Evolutionary conservation across 805 yeast genomes (phyloP).

Genomic region (Pachysolen tannophilus): DNA sequence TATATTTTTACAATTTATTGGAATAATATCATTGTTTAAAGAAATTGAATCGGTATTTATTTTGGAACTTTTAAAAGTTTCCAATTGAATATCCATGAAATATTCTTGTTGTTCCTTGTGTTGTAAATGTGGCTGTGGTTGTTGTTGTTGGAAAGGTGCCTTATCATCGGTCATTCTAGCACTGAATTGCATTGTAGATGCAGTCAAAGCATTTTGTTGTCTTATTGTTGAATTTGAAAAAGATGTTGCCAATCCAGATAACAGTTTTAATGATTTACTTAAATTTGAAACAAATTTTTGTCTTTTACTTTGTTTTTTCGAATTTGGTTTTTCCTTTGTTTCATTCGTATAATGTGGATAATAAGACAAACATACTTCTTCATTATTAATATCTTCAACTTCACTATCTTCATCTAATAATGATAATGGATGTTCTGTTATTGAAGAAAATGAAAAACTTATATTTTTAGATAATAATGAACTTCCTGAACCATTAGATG

Average conservation of each 20-base stretch:
- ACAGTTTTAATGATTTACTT: slow-evolving; percentile 2
- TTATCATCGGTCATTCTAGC: slow-evolving; percentile 9
- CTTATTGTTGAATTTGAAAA: slow-evolving; percentile 1
- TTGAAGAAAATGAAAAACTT: neutral
- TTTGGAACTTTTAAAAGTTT: neutral
- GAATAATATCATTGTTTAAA: neutral
- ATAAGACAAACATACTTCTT: neutral
- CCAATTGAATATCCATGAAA: too few relatives aligned
- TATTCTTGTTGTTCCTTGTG: neutral
- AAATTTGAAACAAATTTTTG: neutral
- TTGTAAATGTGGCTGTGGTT: too few relatives aligned
- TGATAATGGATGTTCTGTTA: slow-evolving; percentile 2
- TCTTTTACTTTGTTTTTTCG: neutral
- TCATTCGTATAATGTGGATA: neutral
- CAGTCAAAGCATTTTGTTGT: neutral
- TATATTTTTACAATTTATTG: too few relatives aligned
- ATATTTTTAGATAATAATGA: neutral
- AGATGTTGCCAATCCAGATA: slow-evolving; percentile 3
- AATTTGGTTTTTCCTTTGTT: neutral
- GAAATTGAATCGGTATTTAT: neutral
- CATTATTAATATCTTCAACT: neutral
- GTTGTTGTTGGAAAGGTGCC: neutral
- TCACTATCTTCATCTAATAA: neutral
- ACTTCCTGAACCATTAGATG: neutral
- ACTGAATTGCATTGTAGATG: slow-evolving; percentile 4